A percentile compares a stretch with the other conserved stretches of the same genome.
Evolutionary conservation across 2,329 filamentous ascomycete genomes (phyloP).

Genomic region (Gyromitra esculenta): DNA sequence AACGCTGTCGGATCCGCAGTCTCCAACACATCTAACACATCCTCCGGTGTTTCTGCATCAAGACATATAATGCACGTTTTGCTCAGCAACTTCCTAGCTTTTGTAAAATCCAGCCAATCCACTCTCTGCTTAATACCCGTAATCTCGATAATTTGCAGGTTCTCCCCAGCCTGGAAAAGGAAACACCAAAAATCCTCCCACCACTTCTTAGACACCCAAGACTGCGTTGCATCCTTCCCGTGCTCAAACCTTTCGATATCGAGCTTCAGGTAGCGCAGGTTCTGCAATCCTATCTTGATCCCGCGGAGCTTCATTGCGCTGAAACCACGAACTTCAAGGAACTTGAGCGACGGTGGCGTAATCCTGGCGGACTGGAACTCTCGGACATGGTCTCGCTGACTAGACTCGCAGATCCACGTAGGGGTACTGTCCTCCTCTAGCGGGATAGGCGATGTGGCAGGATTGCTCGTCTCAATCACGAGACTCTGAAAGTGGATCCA

Average conservation of each 20-base stretch:
- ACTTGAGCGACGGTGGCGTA: constrained; percentile 10
- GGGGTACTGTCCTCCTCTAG: not conserved
- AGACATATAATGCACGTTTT: constrained; percentile 30
- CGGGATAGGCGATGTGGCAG: constrained; percentile 6
- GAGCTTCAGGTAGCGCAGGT: constrained; percentile 32
- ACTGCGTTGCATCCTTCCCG: constrained; percentile 19
- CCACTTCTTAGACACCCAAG: constrained; percentile 18
- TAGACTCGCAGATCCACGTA: constrained; percentile 34
- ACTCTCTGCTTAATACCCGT: constrained; percentile 5
- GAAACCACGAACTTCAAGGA: constrained; percentile 32
- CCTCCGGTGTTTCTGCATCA: constrained; percentile 12
- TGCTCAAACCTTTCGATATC: constrained; percentile 28
- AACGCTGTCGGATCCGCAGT: constrained; percentile 26
- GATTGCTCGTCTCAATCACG: constrained; percentile 27
- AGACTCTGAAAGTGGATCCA: constrained; percentile 35
- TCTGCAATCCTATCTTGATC: constrained; percentile 19
- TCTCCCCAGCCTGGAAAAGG: constrained; percentile 25
- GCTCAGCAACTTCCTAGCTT: constrained; percentile 18
- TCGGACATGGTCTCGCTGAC: constrained; percentile 26
- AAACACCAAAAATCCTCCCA: constrained; percentile 34
- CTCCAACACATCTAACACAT: constrained; percentile 25
- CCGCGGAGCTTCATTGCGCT: constrained; percentile 32
- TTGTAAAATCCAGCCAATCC: constrained; percentile 27
- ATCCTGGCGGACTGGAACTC: constrained; percentile 27
- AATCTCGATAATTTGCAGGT: constrained; percentile 26